A percentile compares a stretch with the other conserved stretches of the same genome.
Evolutionary conservation across 306 rosid genomes (phyloP).

Genomic region (Urtica urens): DNA sequence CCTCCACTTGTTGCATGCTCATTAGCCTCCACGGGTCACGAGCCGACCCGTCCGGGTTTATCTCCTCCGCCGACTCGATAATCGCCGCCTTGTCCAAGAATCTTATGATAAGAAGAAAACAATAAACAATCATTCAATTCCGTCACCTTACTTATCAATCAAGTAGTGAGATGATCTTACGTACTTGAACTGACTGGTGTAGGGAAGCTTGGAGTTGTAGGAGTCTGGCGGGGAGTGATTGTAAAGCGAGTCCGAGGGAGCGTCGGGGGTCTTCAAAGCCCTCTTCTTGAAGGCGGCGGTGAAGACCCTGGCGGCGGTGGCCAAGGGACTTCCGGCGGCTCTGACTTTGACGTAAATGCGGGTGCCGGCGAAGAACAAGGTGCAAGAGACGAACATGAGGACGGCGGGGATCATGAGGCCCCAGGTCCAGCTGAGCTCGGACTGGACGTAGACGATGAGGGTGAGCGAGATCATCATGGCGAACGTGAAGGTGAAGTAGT

Average conservation of each 20-base stretch:
- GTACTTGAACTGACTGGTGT: constrained; percentile 69
- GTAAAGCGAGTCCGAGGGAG: constrained; percentile 49
- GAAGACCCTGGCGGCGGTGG: constrained; percentile 47
- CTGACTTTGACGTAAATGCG: constrained; percentile 60
- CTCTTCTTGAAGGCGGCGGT: constrained; percentile 54
- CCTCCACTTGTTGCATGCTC: constrained; percentile 30
- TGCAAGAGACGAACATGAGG: constrained; percentile 60
- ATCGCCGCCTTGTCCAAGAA: constrained; percentile 35
- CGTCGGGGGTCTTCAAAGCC: constrained; percentile 29
- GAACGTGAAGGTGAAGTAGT: constrained; percentile 64
- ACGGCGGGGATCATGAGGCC: constrained; percentile 70
- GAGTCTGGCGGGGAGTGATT: constrained; percentile 31
- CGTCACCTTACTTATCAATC: neutral
- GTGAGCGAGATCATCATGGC: constrained; percentile 71
- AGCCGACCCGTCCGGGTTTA: constrained; percentile 23
- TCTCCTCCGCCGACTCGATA: constrained; percentile 12
- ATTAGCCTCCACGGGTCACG: constrained; percentile 27
- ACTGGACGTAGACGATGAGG: constrained; percentile 61
- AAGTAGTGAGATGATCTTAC: no score
- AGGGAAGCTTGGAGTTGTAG: constrained; percentile 44
- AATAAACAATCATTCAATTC: neutral
- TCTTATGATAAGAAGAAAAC: neutral
- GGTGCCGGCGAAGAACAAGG: constrained; percentile 47
- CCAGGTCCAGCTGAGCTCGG: constrained; percentile 67
- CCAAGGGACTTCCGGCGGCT: constrained; percentile 72